Conservation (phyloP, 306 rosid species). For the Inga oerstediana region DNA sequence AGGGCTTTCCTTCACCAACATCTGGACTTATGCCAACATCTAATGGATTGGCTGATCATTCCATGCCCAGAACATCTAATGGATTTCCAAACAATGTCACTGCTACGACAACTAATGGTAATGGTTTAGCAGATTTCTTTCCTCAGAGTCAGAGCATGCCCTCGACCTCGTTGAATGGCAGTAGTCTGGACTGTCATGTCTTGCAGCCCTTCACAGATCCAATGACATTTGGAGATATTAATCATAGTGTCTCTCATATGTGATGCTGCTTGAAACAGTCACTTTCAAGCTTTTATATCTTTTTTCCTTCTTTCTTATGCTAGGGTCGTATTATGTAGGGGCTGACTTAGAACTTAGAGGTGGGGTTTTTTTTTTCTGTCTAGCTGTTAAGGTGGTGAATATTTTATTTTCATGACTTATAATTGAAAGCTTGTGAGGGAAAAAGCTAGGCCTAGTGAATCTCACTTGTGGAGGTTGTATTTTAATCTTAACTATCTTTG, state of each 20-base stretch:
- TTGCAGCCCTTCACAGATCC: slow-evolving; percentile 2
- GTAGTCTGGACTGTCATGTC: neutral
- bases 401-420: neutral
- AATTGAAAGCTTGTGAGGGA: neutral
- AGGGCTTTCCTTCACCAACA: slow-evolving; percentile 31
- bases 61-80: neutral
- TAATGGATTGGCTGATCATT: slow-evolving; percentile 4
- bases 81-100: neutral
- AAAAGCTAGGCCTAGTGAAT: neutral
- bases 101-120: neutral
- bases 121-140: neutral
- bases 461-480: neutral
- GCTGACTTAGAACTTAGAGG: neutral
- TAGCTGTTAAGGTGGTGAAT: neutral
- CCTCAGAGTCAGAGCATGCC: slow-evolving; percentile 13
- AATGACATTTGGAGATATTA: slow-evolving; percentile 8
- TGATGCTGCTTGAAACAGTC: neutral
- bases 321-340: neutral
- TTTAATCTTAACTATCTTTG: neutral
- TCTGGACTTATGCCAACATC: slow-evolving; percentile 28
- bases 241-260: slow-evolving; percentile 10
- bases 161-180: neutral
- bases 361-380: neutral
- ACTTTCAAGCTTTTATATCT: neutral
- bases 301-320: neutral